phyloP scores from a whole-genome alignment of 768 basidiomycete genomes.

The Fistulinella prunicolor region DNA sequence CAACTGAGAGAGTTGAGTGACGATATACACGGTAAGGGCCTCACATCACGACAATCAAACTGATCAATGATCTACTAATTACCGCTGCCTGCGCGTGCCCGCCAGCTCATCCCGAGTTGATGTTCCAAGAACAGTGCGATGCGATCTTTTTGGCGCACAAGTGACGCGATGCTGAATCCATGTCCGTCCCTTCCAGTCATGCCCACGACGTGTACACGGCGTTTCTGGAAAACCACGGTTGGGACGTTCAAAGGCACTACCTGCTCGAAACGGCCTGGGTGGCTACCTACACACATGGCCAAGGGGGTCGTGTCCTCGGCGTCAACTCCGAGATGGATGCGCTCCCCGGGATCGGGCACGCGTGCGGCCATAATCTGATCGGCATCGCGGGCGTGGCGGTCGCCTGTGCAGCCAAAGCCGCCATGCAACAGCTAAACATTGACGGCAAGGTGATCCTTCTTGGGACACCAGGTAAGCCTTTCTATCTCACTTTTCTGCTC shows the following conservation, averaged over 20 bases:
- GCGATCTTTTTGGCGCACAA: background rate
- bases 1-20: constrained; percentile 64
- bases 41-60: background rate
- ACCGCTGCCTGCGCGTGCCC: background rate
- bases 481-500: too few relatives aligned
- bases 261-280: constrained; percentile 74
- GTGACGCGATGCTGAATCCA: constrained; percentile 1
- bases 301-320: constrained; percentile 68
- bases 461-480: constrained; percentile 66
- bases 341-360: constrained; percentile 58
- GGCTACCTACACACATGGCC: constrained; percentile 63
- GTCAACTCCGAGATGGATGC: constrained; percentile 54
- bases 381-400: constrained; percentile 73
- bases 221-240: constrained; percentile 67
- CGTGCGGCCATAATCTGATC: constrained; percentile 83
- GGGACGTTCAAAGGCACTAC: constrained; percentile 59
- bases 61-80: too few relatives aligned
- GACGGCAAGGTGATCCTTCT: constrained; percentile 67
- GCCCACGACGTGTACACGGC: constrained; percentile 68
- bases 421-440: constrained; percentile 58
- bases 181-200: too few relatives aligned
- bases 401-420: constrained; percentile 64
- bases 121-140: constrained; percentile 61
- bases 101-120: constrained; percentile 69
- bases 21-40: constrained; percentile 60